Evolutionary conservation across 129 eudicot genomes (phyloP).

Genomic region (Daucus carota): DH1_v3.0 NC_030384.2:45103001-45103500

Average conservation of each 20-base stretch:
- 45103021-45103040: background rate
- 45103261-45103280: constrained; percentile 40
- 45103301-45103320: constrained; percentile 32
- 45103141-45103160: background rate
- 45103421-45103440: constrained; percentile 26
- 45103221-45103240: background rate
- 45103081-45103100: background rate
- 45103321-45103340: constrained; percentile 38
- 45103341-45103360: constrained; percentile 23
- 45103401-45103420: constrained; percentile 22
- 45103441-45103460: constrained; percentile 38
- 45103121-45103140: background rate
- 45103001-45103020: background rate
- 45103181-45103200: background rate
- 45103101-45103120: background rate
- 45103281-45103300: constrained; percentile 44
- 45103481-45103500: constrained; percentile 30
- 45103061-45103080: background rate
- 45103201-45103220: background rate
- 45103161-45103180: background rate
- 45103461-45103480: constrained; percentile 44
- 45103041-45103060: background rate
- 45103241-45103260: constrained; percentile 8
- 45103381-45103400: constrained; percentile 14
- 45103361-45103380: constrained; percentile 25